Evolutionary conservation across 2,329 filamentous ascomycete genomes (phyloP).

Genomic region (Alternaria consortialis): DNA sequence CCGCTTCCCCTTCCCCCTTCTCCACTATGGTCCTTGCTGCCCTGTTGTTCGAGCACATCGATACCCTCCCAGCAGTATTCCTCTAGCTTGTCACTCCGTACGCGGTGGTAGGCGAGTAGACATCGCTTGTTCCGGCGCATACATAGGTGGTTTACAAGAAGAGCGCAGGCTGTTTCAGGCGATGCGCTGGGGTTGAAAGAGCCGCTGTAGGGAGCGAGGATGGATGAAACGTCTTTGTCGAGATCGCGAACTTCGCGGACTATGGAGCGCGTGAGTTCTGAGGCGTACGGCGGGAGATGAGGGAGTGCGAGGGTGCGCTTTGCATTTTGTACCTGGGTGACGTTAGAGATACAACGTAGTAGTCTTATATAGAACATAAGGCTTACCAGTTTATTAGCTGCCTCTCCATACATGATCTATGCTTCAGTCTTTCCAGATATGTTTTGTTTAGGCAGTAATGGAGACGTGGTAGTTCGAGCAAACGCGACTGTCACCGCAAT

Average conservation of each 20-base stretch:
- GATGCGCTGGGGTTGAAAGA: constrained; percentile 86
- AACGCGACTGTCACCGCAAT: not conserved
- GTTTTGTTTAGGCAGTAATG: not conserved
- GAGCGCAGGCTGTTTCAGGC: constrained; percentile 83
- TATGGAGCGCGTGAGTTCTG: constrained; percentile 86
- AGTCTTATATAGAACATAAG: too few relatives aligned
- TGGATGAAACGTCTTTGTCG: constrained; percentile 80
- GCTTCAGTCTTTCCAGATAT: not conserved
- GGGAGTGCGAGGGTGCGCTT: constrained; percentile 90
- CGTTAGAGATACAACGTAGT: not conserved
- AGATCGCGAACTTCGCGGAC: constrained; percentile 93
- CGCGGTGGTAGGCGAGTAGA: constrained; percentile 90
- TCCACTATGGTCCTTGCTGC: constrained; percentile 21
- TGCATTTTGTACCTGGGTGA: constrained; percentile 83
- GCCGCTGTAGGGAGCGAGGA: constrained; percentile 83
- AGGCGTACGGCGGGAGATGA: constrained; percentile 89
- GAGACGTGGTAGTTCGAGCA: not conserved
- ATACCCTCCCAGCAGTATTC: constrained; percentile 91
- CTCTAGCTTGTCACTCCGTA: constrained; percentile 88
- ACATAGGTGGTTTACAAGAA: constrained; percentile 91
- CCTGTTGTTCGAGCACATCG: constrained; percentile 76
- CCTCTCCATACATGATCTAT: constrained; percentile 81
- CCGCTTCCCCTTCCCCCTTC: constrained; percentile 49
- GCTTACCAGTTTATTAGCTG: constrained; percentile 81
- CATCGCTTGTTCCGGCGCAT: constrained; percentile 98